A percentile compares a stretch with the other conserved stretches of the same genome.
phyloP scores from a whole-genome alignment of 148 eudicot species.

The Silene conica region DNA sequence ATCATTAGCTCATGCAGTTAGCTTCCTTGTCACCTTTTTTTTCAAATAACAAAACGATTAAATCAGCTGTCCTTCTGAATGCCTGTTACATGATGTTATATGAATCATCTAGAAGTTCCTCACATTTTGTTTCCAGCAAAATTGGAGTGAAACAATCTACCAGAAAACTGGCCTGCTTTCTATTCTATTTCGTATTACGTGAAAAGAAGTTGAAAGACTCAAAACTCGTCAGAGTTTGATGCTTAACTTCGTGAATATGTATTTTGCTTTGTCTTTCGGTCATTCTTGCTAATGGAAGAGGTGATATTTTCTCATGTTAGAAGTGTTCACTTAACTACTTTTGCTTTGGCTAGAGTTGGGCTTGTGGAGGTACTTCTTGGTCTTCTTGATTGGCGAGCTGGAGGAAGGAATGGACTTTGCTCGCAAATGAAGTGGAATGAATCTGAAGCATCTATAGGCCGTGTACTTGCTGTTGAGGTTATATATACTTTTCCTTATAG shows the following conservation, averaged over 20 bases:
- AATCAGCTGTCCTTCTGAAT: neutral
- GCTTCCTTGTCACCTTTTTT: too few species aligned
- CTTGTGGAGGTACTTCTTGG: constrained; percentile 98
- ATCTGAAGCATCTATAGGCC: constrained; percentile 97
- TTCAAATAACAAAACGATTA: too few species aligned
- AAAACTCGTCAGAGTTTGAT: too few species aligned
- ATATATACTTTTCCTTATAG: neutral
- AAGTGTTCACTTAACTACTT: constrained; percentile 8
- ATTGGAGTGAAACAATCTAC: neutral
- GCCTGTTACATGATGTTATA: neutral
- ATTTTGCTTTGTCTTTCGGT: neutral
- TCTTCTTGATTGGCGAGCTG: constrained; percentile 99
- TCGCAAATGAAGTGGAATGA: constrained; percentile 99
- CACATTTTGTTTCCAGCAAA: neutral
- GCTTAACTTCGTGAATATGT: too few species aligned
- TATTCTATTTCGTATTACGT: neutral
- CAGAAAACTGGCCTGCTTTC: neutral
- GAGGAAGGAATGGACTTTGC: constrained; percentile 81
- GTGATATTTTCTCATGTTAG: neutral
- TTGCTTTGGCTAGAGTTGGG: constrained; percentile 63
- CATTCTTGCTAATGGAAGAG: neutral
- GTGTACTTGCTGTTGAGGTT: constrained; percentile 97
- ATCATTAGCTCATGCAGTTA: neutral
- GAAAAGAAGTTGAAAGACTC: neutral
- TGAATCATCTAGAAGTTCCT: neutral